Base-by-base conservation (phyloP, 176 grass and related monocot genomes). In the Aegilops speltoides region DNA sequence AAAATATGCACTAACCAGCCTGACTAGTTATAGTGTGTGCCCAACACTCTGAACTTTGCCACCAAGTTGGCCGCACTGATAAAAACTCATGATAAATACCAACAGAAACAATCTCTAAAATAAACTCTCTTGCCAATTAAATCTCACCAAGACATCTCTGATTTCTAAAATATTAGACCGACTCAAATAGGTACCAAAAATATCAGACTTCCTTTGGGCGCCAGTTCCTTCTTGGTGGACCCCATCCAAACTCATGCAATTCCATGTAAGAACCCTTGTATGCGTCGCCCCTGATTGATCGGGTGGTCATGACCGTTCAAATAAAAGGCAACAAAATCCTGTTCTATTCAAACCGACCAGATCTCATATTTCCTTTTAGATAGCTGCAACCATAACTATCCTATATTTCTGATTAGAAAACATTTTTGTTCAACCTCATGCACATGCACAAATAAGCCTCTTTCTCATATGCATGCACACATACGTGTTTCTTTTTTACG, bases 141-240 rank as follows among this genome's bases (percentile, higher is more conserved):
- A 75, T 74, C n/a, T 73, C 70, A 73, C n/a, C 6, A 73, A 73
- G 36, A 24, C 69, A 73, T 43, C n/a, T 73, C 70, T 16, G n/a
- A 46, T 74, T 74, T 28, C 23, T 16, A 46, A 48, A 74, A 74
- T 74, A 74, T 74, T 74, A 4, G 13, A 41, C 68, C n/a, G 15
- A 46, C 71, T 74, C 71, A 74, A 74, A 74, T 74, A 74, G 40
- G n/a, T 74, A 25, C n/a, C 24, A 46, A 74, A 25, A 46, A 74
- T 74, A 46, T 74, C 71, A 40, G 71, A 74, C 71, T 74, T 26
- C 40, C n/a, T 74, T 26, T 74, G n/a, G n/a, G 71, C 40, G 13
- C 41, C 40, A 48, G 72, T 48, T 72, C 22, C 36, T 72, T 10
- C 22, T 72, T 72, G 69, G 10, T 72, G 69, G 36, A 41, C 65